These are phyloP conservation scores for Phytophthora uliginosa DNA, from an alignment of 352 stramenopile genomes.

Conservation along the genomic window DNA sequence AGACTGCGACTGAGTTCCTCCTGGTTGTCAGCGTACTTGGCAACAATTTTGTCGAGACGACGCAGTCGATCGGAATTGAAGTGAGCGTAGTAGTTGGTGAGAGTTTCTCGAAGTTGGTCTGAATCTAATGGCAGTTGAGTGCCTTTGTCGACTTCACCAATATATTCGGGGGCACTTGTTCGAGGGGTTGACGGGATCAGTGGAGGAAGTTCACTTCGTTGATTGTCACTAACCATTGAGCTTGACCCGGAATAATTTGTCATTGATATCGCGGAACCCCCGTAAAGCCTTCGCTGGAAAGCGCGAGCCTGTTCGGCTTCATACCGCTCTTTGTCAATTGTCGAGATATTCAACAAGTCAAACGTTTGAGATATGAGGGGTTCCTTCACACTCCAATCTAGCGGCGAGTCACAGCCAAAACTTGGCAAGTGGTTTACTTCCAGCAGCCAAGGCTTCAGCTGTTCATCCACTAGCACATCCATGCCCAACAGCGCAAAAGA, in stretches of 20 bases:
- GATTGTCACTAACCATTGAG: constrained; percentile 31
- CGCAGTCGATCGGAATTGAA: constrained; percentile 66
- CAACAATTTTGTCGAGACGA: constrained; percentile 81
- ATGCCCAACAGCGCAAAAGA: constrained; percentile 96
- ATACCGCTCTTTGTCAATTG: constrained; percentile 85
- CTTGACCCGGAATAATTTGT: constrained; percentile 23
- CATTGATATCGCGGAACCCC: constrained; percentile 18
- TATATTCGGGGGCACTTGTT: constrained; percentile 15
- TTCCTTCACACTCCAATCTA: constrained; percentile 97
- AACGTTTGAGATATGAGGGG: constrained; percentile 95
- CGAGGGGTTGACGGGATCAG: constrained; percentile 18
- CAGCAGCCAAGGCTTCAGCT: constrained; percentile 96
- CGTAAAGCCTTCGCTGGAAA: constrained; percentile 76
- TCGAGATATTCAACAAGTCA: constrained; percentile 85
- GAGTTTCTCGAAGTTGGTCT: constrained; percentile 49
- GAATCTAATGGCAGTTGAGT: constrained; percentile 27
- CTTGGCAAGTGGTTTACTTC: constrained; percentile 98
- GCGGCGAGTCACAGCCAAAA: constrained; percentile 95
- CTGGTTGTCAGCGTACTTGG: constrained; percentile 75
- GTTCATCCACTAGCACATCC: constrained; percentile 97
- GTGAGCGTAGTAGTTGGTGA: constrained; percentile 64
- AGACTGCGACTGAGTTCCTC: constrained; percentile 75
- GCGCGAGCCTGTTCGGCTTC: constrained; percentile 71
- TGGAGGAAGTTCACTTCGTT: constrained; percentile 29
- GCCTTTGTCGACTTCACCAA: constrained; percentile 25